Evolutionary conservation across 1,139 yeast species (phyloP).

Genomic region (Pneumocystis sp.): DNA sequence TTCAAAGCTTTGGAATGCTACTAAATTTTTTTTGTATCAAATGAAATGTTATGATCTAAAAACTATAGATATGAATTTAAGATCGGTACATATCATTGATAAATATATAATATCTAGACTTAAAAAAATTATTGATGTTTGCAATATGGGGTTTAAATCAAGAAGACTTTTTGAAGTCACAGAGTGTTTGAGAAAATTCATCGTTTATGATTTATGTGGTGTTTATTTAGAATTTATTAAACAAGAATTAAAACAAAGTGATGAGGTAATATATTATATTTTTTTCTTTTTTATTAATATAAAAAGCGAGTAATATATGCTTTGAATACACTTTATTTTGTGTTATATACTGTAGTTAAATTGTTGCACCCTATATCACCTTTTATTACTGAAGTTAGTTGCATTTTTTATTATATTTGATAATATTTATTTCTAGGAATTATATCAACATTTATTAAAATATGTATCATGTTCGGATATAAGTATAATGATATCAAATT

Average conservation of each 20-base stretch:
- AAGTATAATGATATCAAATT: constrained; percentile 1
- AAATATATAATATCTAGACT: neutral
- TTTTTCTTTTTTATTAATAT: neutral
- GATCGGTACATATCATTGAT: neutral
- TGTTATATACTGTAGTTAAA: neutral
- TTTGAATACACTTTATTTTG: neutral
- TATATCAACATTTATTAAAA: neutral
- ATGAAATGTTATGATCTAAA: neutral
- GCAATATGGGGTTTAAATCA: neutral
- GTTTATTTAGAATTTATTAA: constrained; percentile 1
- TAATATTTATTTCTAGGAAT: neutral
- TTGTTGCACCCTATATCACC: constrained; percentile 1
- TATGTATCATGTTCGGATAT: neutral
- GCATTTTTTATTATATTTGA: neutral
- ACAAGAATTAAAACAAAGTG: neutral
- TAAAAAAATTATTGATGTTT: constrained; percentile 1
- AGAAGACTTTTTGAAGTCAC: neutral
- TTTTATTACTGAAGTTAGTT: constrained; percentile 1
- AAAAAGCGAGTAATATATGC: neutral
- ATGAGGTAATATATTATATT: neutral
- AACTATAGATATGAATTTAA: neutral
- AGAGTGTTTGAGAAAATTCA: neutral
- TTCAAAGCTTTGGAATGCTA: constrained; percentile 12
- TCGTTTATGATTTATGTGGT: constrained; percentile 1
- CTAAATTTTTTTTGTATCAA: constrained; percentile 4